Base-by-base conservation (phyloP, 495 filamentous ascomycete genomes). In the Daldinia loculata region DNA sequence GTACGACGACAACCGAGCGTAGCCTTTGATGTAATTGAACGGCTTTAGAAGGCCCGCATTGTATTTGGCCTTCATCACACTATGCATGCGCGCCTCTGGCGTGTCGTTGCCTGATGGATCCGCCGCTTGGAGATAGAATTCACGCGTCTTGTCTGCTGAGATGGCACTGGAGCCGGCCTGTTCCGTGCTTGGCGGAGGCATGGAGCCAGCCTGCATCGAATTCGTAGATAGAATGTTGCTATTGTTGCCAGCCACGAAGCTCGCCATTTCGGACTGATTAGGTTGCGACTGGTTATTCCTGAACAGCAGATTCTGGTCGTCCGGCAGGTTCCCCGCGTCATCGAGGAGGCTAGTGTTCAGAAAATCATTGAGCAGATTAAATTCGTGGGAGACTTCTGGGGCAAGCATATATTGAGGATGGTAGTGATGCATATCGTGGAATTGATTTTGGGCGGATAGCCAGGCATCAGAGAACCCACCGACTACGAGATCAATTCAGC, bases 1-100 rank as follows among this genome's bases (percentile, higher is more conserved):
- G 76, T 97, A 98, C 63, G 87, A 87, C 56, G 93, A 91, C 36
- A 99, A 82, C 19, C 93, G 85, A 7, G 93, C 92, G 74, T 98
- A 99, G 11, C 96, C 95, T 74, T 97, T 96, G 69, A 97, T 91
- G 79, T 99, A 98, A 78, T 97, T 98, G 85, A 98, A 99, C 8
- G 95, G 95, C 75, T 94, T 94, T 69, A 99, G 83, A 70, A 99
- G 84, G 4, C 95, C 95, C 2, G 95, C 95, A 73, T 97, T 93
- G 75, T 95, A 93, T 77, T 99, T 99, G 51, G 96, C 95, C 78
- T 91, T 91, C 60, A 99, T 87, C 1, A 99, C 90, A 72, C 94
- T 93, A 78, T 95, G 92, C 93, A 98, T 96, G 63, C 96, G 90
- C 77, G 97, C 92, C 79, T 97, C 94, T 27, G 95, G 94, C 15